Evolutionary conservation across 495 filamentous ascomycete genomes (phyloP).

Genomic region (Clohesyomyces aquaticus): DNA sequence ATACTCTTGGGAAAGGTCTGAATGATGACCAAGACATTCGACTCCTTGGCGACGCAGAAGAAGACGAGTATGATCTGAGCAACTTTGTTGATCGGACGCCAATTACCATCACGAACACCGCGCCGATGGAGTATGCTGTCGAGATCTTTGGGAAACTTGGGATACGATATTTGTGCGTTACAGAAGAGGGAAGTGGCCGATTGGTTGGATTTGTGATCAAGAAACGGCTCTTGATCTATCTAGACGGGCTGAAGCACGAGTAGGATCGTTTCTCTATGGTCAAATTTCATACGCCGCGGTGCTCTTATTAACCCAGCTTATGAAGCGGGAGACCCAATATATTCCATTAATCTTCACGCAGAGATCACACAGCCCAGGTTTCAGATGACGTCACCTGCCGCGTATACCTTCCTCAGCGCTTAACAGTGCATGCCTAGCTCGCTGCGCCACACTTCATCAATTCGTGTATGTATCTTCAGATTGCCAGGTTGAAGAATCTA

Average conservation of each 20-base stretch:
- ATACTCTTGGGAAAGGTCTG: slow-evolving; percentile 24
- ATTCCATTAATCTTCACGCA: too few relatives aligned
- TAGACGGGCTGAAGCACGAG: slow-evolving; percentile 34
- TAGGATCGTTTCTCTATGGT: too few relatives aligned
- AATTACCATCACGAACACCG: slow-evolving; percentile 52
- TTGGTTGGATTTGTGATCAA: slow-evolving; percentile 46
- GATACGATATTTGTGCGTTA: slow-evolving; percentile 55
- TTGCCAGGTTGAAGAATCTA: background rate
- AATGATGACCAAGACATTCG: slow-evolving; percentile 45
- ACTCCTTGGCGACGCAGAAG: slow-evolving; percentile 46
- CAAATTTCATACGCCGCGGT: too few relatives aligned
- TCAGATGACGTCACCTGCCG: slow-evolving; percentile 1
- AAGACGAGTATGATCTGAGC: slow-evolving; percentile 48
- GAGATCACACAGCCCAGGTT: too few relatives aligned
- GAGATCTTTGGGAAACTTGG: slow-evolving; percentile 62
- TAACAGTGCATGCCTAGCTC: background rate
- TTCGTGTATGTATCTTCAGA: background rate
- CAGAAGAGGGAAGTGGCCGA: slow-evolving; percentile 48
- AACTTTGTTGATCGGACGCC: slow-evolving; percentile 57
- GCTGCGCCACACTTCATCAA: background rate
- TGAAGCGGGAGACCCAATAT: too few relatives aligned
- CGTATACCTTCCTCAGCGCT: background rate
- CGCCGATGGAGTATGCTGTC: slow-evolving; percentile 59
- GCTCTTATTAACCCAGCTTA: too few relatives aligned
- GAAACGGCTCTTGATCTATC: slow-evolving; percentile 44